Percentiles rank a stretch among this genome's conserved stretches.
phyloP scores from a whole-genome alignment of 805 yeast species.

The Wickerhamiella vanderwaltii region DNA sequence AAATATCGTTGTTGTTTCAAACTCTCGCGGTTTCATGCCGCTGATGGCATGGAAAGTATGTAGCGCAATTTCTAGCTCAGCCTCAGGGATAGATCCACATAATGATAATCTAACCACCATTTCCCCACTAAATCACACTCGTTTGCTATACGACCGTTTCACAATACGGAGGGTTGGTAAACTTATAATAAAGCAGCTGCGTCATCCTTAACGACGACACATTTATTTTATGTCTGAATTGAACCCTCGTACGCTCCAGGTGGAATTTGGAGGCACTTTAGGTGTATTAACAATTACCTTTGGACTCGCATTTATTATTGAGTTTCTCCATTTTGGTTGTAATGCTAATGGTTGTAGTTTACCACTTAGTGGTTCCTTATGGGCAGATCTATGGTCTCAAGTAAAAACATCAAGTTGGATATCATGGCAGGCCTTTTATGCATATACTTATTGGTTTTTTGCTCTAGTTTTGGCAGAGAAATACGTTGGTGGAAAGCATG shows the following conservation, averaged over 20 bases:
- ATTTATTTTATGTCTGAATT: slow-evolving; percentile 5
- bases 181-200: too few species aligned
- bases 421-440: slow-evolving; percentile 40
- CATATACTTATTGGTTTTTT: slow-evolving; percentile 62
- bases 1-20: slow-evolving; percentile 23
- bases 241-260: slow-evolving; percentile 60
- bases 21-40: slow-evolving; percentile 27
- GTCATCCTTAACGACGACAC: not conserved
- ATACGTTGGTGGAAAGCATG: slow-evolving; percentile 49
- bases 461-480: slow-evolving; percentile 51
- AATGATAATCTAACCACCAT: slow-evolving; percentile 31
- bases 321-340: slow-evolving; percentile 46
- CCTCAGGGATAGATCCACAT: slow-evolving; percentile 24
- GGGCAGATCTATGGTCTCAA: slow-evolving; percentile 12
- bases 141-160: too few species aligned
- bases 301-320: slow-evolving; percentile 54
- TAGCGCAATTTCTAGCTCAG: slow-evolving; percentile 24
- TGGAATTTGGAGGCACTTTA: slow-evolving; percentile 65
- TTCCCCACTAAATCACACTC: not conserved
- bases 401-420: slow-evolving; percentile 16
- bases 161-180: too few species aligned
- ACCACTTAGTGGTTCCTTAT: slow-evolving; percentile 11
- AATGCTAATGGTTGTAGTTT: slow-evolving; percentile 37
- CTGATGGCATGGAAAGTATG: slow-evolving; percentile 28
- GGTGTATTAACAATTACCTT: slow-evolving; percentile 61